Evolutionary conservation across 176 grass and related monocot species (phyloP).

Genomic region (Paspalum vaginatum): DNA sequence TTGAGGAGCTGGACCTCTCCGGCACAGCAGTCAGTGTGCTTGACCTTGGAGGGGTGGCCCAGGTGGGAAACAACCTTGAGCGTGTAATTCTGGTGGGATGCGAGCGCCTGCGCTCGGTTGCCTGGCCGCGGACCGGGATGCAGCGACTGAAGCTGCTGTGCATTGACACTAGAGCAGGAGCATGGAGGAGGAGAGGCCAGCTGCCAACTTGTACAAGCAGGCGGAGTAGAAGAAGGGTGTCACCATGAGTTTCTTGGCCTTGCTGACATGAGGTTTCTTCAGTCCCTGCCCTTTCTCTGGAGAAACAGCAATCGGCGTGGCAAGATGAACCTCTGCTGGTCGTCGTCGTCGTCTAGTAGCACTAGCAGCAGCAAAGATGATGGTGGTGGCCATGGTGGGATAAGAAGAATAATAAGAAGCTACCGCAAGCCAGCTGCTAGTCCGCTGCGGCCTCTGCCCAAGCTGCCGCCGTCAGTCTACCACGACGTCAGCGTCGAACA

Average conservation of each 20-base stretch:
- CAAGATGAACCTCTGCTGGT: neutral
- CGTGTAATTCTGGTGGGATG: neutral
- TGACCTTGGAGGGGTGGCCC: neutral
- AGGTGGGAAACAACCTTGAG: neutral
- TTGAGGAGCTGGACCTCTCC: constrained; percentile 21
- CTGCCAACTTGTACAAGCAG: too few species aligned
- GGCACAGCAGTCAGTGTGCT: neutral
- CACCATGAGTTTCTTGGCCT: neutral
- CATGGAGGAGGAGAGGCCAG: too few species aligned
- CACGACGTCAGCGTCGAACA: too few species aligned
- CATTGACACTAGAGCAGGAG: constrained; percentile 1
- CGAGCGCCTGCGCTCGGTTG: neutral
- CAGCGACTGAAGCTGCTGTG: neutral
- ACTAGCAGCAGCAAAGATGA: neutral
- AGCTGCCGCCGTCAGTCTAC: too few species aligned
- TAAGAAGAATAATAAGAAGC: too few species aligned
- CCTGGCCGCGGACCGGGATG: neutral
- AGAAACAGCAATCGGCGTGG: neutral
- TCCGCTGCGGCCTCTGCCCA: too few species aligned
- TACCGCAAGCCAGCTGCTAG: too few species aligned
- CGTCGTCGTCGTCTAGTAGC: too few species aligned
- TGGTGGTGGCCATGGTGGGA: too few species aligned
- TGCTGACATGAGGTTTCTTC: neutral
- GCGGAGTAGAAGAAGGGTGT: neutral
- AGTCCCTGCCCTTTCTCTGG: neutral